A percentile compares a stretch with the other conserved stretches of the same genome.
Evolutionary conservation across 2,329 filamentous ascomycete genomes (phyloP).

Genomic region (Ustulina deusta): DNA sequence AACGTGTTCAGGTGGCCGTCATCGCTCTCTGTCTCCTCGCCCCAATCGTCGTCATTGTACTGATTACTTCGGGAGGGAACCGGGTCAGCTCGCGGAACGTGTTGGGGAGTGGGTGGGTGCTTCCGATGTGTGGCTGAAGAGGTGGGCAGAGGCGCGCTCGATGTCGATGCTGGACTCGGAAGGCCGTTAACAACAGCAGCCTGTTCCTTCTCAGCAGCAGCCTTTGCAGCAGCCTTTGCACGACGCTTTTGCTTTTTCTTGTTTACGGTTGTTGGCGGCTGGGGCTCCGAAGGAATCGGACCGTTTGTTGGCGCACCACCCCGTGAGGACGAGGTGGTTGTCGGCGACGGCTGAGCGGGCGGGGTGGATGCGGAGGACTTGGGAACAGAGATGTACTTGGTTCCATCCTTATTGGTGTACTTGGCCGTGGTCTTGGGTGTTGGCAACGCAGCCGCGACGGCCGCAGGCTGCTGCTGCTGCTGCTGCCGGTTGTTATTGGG

Average conservation of each 20-base stretch:
- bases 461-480: slow-evolving; percentile 55
- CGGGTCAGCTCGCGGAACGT: slow-evolving; percentile 25
- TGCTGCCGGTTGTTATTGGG: slow-evolving; percentile 62
- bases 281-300: slow-evolving; percentile 43
- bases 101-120: slow-evolving; percentile 34
- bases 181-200: slow-evolving; percentile 57
- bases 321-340: slow-evolving; percentile 54
- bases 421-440: slow-evolving; percentile 67
- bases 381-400: slow-evolving; percentile 75
- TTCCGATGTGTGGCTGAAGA: slow-evolving; percentile 38
- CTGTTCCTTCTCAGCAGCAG: slow-evolving; percentile 64
- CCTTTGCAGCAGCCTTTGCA: slow-evolving; percentile 83
- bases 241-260: slow-evolving; percentile 96
- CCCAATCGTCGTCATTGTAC: slow-evolving; percentile 62
- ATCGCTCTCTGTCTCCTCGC: slow-evolving; percentile 68
- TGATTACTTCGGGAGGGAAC: slow-evolving; percentile 47
- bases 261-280: slow-evolving; percentile 71
- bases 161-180: slow-evolving; percentile 52
- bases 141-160: slow-evolving; percentile 43
- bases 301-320: slow-evolving; percentile 51
- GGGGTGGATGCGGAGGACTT: slow-evolving; percentile 65
- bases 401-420: slow-evolving; percentile 76
- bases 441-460: slow-evolving; percentile 64
- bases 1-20: slow-evolving; percentile 63
- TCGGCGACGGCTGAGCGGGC: slow-evolving; percentile 66